Percentiles rank a stretch among this genome's conserved stretches.
phyloP scores from a whole-genome alignment of 495 filamentous ascomycete species.

The Aspergillus homomorphus region DNA sequence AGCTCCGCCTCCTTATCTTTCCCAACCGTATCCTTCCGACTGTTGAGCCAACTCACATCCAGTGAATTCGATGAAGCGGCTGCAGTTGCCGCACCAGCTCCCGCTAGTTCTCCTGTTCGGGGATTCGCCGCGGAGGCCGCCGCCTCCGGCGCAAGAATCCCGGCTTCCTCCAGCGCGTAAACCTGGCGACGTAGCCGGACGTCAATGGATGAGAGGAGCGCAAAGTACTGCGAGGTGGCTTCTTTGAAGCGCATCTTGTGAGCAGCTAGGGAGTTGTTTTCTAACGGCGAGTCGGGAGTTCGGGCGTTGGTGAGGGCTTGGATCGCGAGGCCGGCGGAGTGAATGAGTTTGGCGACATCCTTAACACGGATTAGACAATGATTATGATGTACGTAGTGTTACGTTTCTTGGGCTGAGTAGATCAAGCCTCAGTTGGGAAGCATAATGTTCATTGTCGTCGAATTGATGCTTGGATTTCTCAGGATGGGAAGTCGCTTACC shows the following conservation, averaged over 20 bases:
- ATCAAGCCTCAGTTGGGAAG: not conserved
- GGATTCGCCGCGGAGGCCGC: slow-evolving; percentile 11
- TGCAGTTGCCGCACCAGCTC: slow-evolving; percentile 19
- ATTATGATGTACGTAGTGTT: not conserved
- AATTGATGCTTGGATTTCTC: not conserved
- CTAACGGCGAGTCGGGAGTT: slow-evolving; percentile 28
- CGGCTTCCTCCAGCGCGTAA: slow-evolving; percentile 73
- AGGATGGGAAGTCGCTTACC: slow-evolving; percentile 35
- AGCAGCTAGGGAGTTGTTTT: slow-evolving; percentile 44
- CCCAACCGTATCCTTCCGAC: slow-evolving; percentile 70
- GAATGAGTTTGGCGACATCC: slow-evolving; percentile 61
- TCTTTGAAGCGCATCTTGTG: slow-evolving; percentile 59
- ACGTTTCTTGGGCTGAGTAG: not conserved
- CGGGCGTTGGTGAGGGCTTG: slow-evolving; percentile 60
- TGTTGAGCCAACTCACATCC: slow-evolving; percentile 84
- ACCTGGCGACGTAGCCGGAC: slow-evolving; percentile 73
- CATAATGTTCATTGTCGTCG: not conserved
- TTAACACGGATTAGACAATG: slow-evolving; percentile 15
- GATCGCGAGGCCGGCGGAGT: slow-evolving; percentile 65
- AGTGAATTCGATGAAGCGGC: slow-evolving; percentile 40
- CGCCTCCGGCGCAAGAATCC: slow-evolving; percentile 55
- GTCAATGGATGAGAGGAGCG: slow-evolving; percentile 65
- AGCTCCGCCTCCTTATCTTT: slow-evolving; percentile 77
- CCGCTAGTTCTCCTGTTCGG: slow-evolving; percentile 23
- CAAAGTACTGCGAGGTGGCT: slow-evolving; percentile 63